Evolutionary conservation across 2,329 filamentous ascomycete species (phyloP).

Genomic region (Ceratocystis diversiconidia): DNA sequence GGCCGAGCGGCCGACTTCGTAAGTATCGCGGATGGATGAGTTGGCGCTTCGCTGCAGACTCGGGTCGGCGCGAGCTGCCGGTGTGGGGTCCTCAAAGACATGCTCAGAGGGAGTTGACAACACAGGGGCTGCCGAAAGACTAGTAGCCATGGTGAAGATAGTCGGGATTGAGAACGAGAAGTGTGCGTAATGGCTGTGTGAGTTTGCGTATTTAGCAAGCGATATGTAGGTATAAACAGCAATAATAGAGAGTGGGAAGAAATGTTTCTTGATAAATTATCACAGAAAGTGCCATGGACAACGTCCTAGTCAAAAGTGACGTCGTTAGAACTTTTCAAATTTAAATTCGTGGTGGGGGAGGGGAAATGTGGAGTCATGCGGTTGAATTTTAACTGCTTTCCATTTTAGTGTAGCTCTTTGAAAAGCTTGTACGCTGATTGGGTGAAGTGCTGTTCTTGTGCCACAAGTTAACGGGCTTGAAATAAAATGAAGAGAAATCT

Average conservation of each 20-base stretch:
- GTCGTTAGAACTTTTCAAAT: slow-evolving; percentile 7
- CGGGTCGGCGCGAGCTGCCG: slow-evolving; percentile 25
- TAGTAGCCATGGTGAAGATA: slow-evolving; percentile 29
- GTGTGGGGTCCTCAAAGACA: slow-evolving; percentile 38
- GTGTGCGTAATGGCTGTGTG: neutral
- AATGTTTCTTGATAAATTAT: too few species aligned
- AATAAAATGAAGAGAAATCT: neutral
- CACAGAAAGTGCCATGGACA: too few species aligned
- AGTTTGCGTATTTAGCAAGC: neutral
- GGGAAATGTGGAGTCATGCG: neutral
- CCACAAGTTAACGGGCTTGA: neutral
- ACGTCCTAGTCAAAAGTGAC: neutral
- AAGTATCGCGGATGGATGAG: slow-evolving; percentile 46
- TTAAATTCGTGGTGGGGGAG: neutral
- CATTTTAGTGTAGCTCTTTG: neutral
- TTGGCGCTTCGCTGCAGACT: slow-evolving; percentile 38
- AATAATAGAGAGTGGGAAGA: too few species aligned
- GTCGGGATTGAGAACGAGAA: neutral
- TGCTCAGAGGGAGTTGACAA: slow-evolving; percentile 51
- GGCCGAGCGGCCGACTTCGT: slow-evolving; percentile 73
- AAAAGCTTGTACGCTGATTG: slow-evolving; percentile 2
- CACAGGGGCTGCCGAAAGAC: slow-evolving; percentile 41
- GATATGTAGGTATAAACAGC: too few species aligned
- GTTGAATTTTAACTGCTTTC: slow-evolving; percentile 5
- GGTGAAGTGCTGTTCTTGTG: neutral